Base-by-base conservation (phyloP, 768 basidiomycete species). In the Holtermanniella nyarrowii region DNA sequence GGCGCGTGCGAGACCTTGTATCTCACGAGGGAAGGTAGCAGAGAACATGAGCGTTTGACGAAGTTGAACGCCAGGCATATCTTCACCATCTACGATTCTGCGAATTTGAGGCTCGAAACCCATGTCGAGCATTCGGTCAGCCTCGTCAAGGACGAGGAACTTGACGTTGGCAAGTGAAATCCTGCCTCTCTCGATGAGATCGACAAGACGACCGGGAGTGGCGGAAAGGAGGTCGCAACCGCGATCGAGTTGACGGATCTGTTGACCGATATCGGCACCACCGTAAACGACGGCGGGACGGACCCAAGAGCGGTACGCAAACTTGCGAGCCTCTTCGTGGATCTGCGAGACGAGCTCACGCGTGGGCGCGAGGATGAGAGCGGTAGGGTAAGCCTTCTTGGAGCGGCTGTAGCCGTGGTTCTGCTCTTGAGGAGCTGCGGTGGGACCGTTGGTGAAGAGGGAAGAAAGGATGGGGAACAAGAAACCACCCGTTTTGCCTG, bases 71-170 rank as follows among this genome's bases (percentile, higher is more conserved):
- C 83, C 85, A n/a, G 95, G 89, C 95, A 99, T 99, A 71, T 99
- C 95, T 66, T 90, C 89, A 61, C 87, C 86, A 73, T 99, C 88
- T 18, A 99, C 95, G 68, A 99, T 99, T 26, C 89, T 81, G 58
- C 95, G 81, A 67, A 99, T 99, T 75, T 97, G 95, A 50, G 95
- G 95, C 74, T 99, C 95, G 78, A 99, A 99, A 84, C 95, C 95
- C 95, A 99, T 99, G 77, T 99, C 95, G 68, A 99, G 80, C 95
- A 99, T 99, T 66, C 95, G 86, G 77, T 99, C 95, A 55, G 95
- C 95, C 76, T 99, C 95, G 65, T 99, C 95, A 49, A 99, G 84
- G 23, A 99, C 95, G 52, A 99, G 84, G 74, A 95, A 97, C 65
- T 88, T 85, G 76, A 99, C 84, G 75, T 96, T 96, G 60, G 88